Conservation (phyloP, 2,329 filamentous ascomycete genomes). For the Cadophora sp. region DNA sequence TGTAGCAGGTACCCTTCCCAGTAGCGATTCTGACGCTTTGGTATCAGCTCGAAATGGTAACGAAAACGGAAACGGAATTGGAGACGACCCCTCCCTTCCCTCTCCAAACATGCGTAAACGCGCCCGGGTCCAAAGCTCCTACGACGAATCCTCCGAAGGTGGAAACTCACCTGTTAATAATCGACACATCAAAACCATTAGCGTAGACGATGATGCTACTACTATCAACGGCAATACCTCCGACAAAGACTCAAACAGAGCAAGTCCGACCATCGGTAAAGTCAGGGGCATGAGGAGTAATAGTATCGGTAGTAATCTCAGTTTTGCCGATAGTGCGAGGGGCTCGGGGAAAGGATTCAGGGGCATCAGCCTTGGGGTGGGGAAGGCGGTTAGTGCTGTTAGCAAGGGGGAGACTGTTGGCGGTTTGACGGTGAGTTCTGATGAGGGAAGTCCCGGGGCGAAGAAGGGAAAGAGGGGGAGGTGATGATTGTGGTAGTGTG, state of each 20-base stretch:
- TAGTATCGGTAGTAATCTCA: constrained; percentile 40
- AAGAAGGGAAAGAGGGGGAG: constrained; percentile 17
- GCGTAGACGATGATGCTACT: constrained; percentile 12
- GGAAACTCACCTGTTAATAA: constrained; percentile 28
- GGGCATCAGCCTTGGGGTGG: constrained; percentile 39
- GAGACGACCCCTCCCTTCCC: constrained; percentile 15
- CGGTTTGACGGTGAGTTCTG: constrained; percentile 29
- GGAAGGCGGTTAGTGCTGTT: constrained; percentile 36
- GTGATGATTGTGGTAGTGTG: neutral
- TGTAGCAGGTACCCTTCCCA: constrained; percentile 21
- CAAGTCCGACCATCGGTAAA: constrained; percentile 22
- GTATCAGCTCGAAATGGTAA: neutral
- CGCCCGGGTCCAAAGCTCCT: constrained; percentile 24
- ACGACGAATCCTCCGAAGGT: constrained; percentile 36
- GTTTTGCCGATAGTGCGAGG: constrained; percentile 31
- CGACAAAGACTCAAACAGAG: constrained; percentile 27
- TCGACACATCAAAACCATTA: constrained; percentile 20
- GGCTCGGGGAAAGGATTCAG: constrained; percentile 24
- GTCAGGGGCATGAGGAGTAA: constrained; percentile 28
- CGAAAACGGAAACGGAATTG: neutral
- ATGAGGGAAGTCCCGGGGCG: neutral
- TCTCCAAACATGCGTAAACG: constrained; percentile 31
- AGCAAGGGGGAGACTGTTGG: constrained; percentile 28
- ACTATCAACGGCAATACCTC: constrained; percentile 29
- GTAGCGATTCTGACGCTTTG: constrained; percentile 25